These are phyloP conservation scores for Penicillium sp. DNA, from an alignment of 2,329 filamentous ascomycete species.

Conservation along the genomic window DNA sequence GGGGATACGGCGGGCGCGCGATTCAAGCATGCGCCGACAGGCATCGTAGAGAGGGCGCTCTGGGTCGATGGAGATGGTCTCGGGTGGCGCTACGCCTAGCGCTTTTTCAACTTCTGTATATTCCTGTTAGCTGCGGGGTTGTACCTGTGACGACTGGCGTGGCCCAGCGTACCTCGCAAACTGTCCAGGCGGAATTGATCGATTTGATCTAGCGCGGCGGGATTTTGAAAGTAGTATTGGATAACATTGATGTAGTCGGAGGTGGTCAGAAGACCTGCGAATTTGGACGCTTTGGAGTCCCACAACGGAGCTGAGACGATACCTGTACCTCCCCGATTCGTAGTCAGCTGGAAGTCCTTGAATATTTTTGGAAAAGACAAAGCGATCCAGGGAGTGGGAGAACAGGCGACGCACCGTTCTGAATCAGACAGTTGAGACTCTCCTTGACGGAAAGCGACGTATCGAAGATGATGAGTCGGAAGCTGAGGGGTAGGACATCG, in stretches of 20 bases:
- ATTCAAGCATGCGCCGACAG: conserved; percentile 88
- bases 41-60: conserved; percentile 90
- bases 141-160: background rate
- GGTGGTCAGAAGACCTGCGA: conserved; percentile 89
- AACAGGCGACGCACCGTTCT: conserved; percentile 66
- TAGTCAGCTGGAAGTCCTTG: conserved; percentile 19
- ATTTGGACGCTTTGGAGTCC: conserved; percentile 90
- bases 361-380: background rate
- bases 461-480: conserved; percentile 92
- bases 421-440: conserved; percentile 88
- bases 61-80: conserved; percentile 94
- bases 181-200: conserved; percentile 92
- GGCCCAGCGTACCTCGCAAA: conserved; percentile 66
- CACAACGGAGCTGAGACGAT: conserved; percentile 97
- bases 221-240: conserved; percentile 98
- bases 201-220: conserved; percentile 80
- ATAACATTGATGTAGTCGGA: conserved; percentile 99
- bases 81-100: conserved; percentile 82
- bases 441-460: conserved; percentile 94
- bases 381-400: background rate
- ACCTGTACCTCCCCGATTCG: conserved; percentile 52
- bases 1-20: conserved; percentile 86
- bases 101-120: conserved; percentile 87
- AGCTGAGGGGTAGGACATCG: conserved; percentile 93
- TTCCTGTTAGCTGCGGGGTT: conserved; percentile 8